Percentiles rank a stretch among this genome's conserved stretches.
Conservation (phyloP, 352 stramenopile species). For the Phytopythium litorale region DNA sequence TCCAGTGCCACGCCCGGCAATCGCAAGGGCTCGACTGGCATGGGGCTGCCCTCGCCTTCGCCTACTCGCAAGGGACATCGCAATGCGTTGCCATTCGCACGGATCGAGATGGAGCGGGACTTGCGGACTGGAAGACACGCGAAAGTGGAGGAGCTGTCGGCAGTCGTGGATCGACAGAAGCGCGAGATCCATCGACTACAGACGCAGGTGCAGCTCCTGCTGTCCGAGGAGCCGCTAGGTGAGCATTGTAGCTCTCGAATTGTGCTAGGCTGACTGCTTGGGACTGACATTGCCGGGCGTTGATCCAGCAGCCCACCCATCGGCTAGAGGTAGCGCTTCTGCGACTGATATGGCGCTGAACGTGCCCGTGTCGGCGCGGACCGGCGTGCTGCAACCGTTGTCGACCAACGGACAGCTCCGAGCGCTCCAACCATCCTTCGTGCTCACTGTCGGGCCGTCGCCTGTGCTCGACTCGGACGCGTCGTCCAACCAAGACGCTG, state of each 20-base stretch:
- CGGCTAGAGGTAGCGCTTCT: not conserved
- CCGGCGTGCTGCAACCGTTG: constrained; percentile 24
- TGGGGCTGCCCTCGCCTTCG: constrained; percentile 1
- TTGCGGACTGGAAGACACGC: constrained; percentile 15
- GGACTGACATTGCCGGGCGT: not conserved
- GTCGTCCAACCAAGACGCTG: not conserved
- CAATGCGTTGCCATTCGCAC: constrained; percentile 38
- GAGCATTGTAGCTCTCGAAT: not conserved
- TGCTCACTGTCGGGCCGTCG: constrained; percentile 12
- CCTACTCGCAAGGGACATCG: constrained; percentile 2
- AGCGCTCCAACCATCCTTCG: constrained; percentile 44
- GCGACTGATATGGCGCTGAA: not conserved
- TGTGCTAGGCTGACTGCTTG: too few relatives aligned
- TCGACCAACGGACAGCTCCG: constrained; percentile 6
- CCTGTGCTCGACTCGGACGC: not conserved
- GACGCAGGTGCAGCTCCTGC: constrained; percentile 55
- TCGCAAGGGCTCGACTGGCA: constrained; percentile 7
- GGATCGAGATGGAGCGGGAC: constrained; percentile 35
- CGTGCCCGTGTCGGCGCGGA: constrained; percentile 5
- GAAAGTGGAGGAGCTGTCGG: constrained; percentile 39
- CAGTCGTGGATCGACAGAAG: constrained; percentile 51
- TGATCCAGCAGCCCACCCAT: constrained; percentile 1
- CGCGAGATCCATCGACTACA: constrained; percentile 69
- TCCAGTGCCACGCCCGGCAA: constrained; percentile 23
- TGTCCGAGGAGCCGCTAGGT: constrained; percentile 32